Evolutionary conservation across 1,139 yeast genomes (phyloP), one percentile per base, ranked within the genome.

Genomic region (Taphrina confusa): DNA sequence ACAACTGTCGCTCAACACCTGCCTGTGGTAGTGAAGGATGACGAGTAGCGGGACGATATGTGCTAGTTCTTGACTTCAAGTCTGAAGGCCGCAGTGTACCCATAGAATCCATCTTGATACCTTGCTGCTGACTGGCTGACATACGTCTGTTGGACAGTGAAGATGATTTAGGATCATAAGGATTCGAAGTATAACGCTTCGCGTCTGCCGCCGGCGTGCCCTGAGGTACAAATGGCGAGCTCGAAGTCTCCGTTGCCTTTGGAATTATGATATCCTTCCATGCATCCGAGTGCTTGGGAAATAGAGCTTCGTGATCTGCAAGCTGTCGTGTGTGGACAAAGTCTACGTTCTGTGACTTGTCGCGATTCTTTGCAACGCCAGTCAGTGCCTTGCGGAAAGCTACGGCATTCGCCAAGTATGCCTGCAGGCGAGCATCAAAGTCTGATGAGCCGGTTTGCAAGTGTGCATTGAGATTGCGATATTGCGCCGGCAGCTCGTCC

Each of bases 401-500:
- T 18, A 56, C 60, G 9, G 54, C 54, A n/a, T 47, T 47, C 40
- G 60, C 60, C 16, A 56, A 40, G 34, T 56, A 56, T 22, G 54
- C 54, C 28, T 47, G 54, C 11, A 56, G 39, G 2, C 60, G 27
- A 31, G 54, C 54, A 20, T 56, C 60, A 14, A 56, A 56, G 23
- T 47, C 60, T 6, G 45, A 37, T 16, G 54, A 46, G 27, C 44
- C 60, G 11, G 60, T 56, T 20, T 46, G 50, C n/a, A 56, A 31
- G 40, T 56, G 60, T n/a, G 54, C 60, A 16, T 46, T 56, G 27
- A 56, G 40, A 27, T 47, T 47, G 22, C 49, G 39, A 34, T 46
- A 56, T 34, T 47, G 47, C n/a, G 60, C 37, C n/a, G 60, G 60
- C 27, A 56, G 23, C 12, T 56, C 60, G 30, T 46, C 60, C 39